Percentiles rank a stretch among this genome's conserved stretches.
These are phyloP conservation scores for Nitzschia inconspicua DNA, from an alignment of 108 stramenopile genomes.

Conservation along the genomic window DNA sequence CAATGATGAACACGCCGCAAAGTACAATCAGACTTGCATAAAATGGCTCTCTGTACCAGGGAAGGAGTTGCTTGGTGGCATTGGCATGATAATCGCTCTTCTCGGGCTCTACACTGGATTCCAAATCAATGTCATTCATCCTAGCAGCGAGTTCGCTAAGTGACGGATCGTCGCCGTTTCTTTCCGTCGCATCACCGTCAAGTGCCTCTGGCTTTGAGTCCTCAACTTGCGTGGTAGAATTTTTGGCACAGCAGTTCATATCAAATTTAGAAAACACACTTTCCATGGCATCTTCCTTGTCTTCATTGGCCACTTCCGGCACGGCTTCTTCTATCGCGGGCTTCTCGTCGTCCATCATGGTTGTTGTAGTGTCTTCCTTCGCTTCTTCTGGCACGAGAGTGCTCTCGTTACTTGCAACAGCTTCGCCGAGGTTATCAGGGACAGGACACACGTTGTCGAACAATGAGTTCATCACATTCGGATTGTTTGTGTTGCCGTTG, in stretches of 20 bases:
- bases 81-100: background rate
- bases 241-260: background rate
- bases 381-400: background rate
- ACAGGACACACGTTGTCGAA: no score
- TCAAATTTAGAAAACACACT: background rate
- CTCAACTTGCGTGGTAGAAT: background rate
- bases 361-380: background rate
- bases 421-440: slow-evolving; percentile 1
- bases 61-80: background rate
- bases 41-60: slow-evolving; percentile 5
- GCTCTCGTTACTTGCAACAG: background rate
- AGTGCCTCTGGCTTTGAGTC: background rate
- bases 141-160: slow-evolving; percentile 9
- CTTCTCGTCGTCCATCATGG: background rate
- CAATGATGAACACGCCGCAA: background rate
- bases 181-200: background rate
- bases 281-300: background rate
- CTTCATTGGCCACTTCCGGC: background rate
- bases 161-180: background rate
- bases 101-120: background rate
- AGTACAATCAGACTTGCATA: slow-evolving; percentile 8
- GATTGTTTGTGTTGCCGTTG: no score
- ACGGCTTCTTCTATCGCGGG: background rate
- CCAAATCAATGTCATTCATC: slow-evolving; percentile 11
- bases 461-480: no score